Evolutionary conservation across 78 protist species (phyloP), one percentile per base, ranked within the genome.

Genomic region (Capsaspora owczarzaki): DNA sequence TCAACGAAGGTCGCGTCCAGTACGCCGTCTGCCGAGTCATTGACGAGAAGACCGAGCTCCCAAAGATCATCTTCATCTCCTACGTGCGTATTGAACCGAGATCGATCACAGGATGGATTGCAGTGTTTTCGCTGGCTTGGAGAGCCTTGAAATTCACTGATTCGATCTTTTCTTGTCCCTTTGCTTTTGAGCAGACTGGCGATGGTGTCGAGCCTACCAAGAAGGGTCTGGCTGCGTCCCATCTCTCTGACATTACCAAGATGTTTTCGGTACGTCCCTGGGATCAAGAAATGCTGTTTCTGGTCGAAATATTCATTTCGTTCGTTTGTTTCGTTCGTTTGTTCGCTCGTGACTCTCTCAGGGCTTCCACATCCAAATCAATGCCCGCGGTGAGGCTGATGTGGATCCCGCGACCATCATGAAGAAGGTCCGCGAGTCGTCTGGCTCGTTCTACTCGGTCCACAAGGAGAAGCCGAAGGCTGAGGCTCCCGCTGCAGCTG

Each of bases 321-420:
- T 12, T 16, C 16, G 56, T 16, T 16, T 46, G 51, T 12, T 5
- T 14, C 25, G 51, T 12, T 5, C 51, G 51, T 5, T 46, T 46
- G 51, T 12, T 46, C 25, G 12, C 12, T 14, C 51, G 51, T 10
- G 12, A 2, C 4, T 10, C 10, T 6, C 66, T 25, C 66, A 56
- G 66, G 69, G 69, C 69, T 61, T 61, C 69, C 69, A 61, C 37
- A 38, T 61, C 27, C 69, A 61, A n/a, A 61, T 61, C 69, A 61
- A 61, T 14, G 69, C 69, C 41, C 69, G 69, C 16, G 27, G 41
- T 16, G 69, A 61, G 69, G 38, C 38, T 0, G 69, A 61, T 8
- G 41, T 61, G 41, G 69, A 29, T 16, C 41, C 69, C 38, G 23
- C 5, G 69, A 38, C 5, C 38, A 61, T 61, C 23, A 5, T 61